Base-by-base conservation (phyloP, 1,284 basidiomycete species). In the Sphaerobolus stellatus region DNA sequence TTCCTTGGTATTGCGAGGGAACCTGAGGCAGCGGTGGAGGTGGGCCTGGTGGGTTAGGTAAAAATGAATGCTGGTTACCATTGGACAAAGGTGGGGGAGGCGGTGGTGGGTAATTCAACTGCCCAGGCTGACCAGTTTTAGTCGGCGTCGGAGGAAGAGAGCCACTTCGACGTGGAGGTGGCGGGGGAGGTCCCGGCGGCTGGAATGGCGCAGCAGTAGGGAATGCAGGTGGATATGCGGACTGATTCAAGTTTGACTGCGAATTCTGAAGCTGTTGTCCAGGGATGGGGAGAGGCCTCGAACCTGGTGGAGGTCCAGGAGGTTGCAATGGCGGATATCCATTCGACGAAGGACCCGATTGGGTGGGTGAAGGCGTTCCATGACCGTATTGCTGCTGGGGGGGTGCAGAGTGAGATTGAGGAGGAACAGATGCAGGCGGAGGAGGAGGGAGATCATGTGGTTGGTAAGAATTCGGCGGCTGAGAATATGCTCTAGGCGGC, bases 321-420 rank as follows among this genome's bases (percentile, higher is more conserved):
- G 46, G 28, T 48, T 13, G 48, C 22, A 31, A 48, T 38, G 48
- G 48, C 54, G 27, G 48, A n/a, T 27, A 34, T 2, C 36, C 36
- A 22, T 24, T 41, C n/a, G n/a, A n/a, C n/a, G n/a, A n/a, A n/a
- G n/a, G n/a, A n/a, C n/a, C n/a, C n/a, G n/a, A n/a, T n/a, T n/a
- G 53, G 55, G 67, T 62, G 7, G 59, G 62, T 30, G 54, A 55
- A 34, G 62, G 61, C 29, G 46, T 52, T 7, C 27, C 52, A 38
- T 51, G 28, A 27, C 60, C 40, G 28, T 46, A 46, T 28, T 67
- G 64, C 50, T 74, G 75, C 46, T 76, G 73, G 11, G 73, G 64
- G 47, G 71, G 75, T 16, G 54, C 50, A 16, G 68, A 65, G 25
- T 68, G 59, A 8, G 70, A 68, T 3, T 69, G 63, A 5, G 70